Base-by-base conservation (phyloP, 2,329 filamentous ascomycete species). In the Monosporascus sp. region DNA sequence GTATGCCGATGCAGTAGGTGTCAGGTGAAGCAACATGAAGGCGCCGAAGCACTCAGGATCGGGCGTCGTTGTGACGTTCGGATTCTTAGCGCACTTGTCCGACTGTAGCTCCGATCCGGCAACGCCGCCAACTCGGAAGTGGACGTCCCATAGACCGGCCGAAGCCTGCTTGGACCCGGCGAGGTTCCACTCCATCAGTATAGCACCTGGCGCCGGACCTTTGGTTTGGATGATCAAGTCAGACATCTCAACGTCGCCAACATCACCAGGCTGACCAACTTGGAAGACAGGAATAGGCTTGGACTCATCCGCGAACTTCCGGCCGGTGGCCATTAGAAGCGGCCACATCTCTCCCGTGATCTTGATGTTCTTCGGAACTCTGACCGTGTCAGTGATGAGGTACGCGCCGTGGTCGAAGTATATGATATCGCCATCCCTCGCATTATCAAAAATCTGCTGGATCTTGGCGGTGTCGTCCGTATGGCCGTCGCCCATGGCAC, bases 341-440 rank as follows among this genome's bases (percentile, higher is more conserved):
- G 93, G 87, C 89, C 90, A 96, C 67, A 95, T 85, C 73, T 97
- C 91, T 63, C 93, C 93, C 7, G 89, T 89, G 67, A 97, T 92
- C 73, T 86, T 88, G 74, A 93, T 85, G 65, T 91, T 82, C 76
- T 87, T 88, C 53, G 88, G 88, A 8, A 92, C 78, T 60, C 81
- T 80, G 68, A 92, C 74, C 1, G 88, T 92, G 61, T 82, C 77
- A 44, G 81, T 85, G 60, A 92, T 74, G 51, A 88, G 69, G 68
- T 92, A 91, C 49, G 85, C 80, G 51, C 89, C 89, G 63, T 87
- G 85, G 64, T 90, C 87, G 60, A 93, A 87, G 72, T 85, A 92
- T 54, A 89, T 79, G 57, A 93, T 70, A 61, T 87, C 78, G 58
- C 83, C 83, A 1, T 81, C 68, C 17, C 78, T 79, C 43, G 84